Evolutionary conservation across 768 basidiomycete genomes (phyloP).

Genomic region (Termitomyces sp.): DNA sequence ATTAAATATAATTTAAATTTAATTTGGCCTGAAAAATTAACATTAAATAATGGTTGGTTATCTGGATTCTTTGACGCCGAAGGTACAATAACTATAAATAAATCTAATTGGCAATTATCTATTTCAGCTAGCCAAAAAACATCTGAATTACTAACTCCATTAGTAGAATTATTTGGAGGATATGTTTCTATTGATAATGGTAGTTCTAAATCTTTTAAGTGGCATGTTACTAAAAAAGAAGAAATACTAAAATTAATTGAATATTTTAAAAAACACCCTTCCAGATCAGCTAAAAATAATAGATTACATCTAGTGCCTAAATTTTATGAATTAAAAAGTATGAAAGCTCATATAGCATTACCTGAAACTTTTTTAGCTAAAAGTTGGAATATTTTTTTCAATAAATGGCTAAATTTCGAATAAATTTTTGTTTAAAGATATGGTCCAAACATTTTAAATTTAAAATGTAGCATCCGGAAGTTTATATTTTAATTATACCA

Average conservation of each 20-base stretch:
- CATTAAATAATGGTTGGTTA: neutral
- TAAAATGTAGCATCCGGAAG: neutral
- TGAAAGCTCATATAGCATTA: neutral
- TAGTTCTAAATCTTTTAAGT: neutral
- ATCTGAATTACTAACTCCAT: neutral
- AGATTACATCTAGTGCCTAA: neutral
- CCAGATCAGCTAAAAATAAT: neutral
- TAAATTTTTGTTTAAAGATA: neutral
- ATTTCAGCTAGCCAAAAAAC: neutral
- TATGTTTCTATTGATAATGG: neutral
- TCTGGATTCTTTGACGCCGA: slow-evolving; percentile 1
- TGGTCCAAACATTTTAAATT: neutral
- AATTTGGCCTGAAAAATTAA: slow-evolving; percentile 1
- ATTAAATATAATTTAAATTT: slow-evolving; percentile 1
- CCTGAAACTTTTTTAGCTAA: neutral
- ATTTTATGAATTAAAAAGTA: neutral
- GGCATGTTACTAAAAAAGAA: neutral
- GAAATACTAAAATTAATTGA: neutral
- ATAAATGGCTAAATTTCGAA: neutral
- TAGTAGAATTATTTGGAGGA: slow-evolving; percentile 1
- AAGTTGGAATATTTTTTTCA: neutral
- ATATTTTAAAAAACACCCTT: neutral
- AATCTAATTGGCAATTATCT: neutral
- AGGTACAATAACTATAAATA: neutral
- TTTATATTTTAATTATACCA: too few species aligned